Conservation (phyloP, 2,329 filamentous ascomycete species). For the Fusarium clavum region DNA sequence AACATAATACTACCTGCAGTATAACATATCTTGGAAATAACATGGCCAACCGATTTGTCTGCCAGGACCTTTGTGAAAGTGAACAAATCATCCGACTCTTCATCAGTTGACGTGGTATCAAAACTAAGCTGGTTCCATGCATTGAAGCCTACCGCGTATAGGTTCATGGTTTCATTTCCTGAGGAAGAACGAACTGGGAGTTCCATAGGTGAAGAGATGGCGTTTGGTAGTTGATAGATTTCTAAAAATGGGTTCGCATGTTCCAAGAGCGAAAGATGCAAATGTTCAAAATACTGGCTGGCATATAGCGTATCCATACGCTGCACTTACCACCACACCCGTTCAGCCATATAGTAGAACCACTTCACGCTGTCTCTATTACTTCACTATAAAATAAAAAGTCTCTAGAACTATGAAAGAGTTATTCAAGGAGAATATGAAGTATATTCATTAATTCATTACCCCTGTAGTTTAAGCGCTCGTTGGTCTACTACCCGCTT, state of each 20-base stretch:
- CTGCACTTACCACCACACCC: not conserved
- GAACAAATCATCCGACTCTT: slow-evolving; percentile 59
- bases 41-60: slow-evolving; percentile 50
- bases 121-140: slow-evolving; percentile 67
- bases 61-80: slow-evolving; percentile 58
- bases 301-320: not conserved
- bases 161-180: slow-evolving; percentile 53
- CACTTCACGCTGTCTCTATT: not conserved
- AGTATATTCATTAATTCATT: not conserved
- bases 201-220: slow-evolving; percentile 1
- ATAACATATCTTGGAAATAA: slow-evolving; percentile 55
- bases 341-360: not conserved
- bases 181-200: slow-evolving; percentile 14
- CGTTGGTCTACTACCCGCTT: not conserved
- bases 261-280: not conserved
- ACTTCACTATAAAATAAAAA: not conserved
- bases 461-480: not conserved
- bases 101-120: not conserved
- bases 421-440: not conserved
- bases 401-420: not conserved
- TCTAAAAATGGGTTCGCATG: no score
- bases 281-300: not conserved
- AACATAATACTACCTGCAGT: slow-evolving; percentile 56
- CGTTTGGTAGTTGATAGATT: not conserved
- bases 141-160: slow-evolving; percentile 69